Evolutionary conservation across 2,329 filamentous ascomycete species (phyloP).

Genomic region (Xylaria sp.): DNA sequence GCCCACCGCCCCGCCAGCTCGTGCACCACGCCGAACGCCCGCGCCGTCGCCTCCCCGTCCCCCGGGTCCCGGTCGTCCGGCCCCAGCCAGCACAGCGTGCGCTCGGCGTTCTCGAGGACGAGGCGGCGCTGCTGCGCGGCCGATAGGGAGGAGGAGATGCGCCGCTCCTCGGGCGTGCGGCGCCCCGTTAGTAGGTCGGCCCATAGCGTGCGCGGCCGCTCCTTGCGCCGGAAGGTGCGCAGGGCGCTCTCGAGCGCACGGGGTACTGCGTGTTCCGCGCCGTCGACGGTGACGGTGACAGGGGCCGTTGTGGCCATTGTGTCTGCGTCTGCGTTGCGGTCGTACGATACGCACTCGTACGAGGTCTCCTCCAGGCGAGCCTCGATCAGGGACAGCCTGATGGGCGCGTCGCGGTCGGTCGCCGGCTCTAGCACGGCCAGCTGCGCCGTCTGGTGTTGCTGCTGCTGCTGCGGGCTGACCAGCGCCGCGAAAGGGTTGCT

Average conservation of each 20-base stretch:
- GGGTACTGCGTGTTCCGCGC: conserved; percentile 17
- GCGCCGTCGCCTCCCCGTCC: conserved; percentile 11
- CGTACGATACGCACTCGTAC: conserved; percentile 32
- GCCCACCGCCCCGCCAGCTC: conserved; percentile 22
- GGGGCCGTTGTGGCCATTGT: neutral
- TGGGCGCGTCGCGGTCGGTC: conserved; percentile 15
- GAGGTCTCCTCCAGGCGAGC: conserved; percentile 19
- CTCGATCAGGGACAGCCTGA: conserved; percentile 23
- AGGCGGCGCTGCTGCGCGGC: conserved; percentile 15
- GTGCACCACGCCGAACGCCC: conserved; percentile 22
- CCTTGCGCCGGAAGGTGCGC: conserved; percentile 27
- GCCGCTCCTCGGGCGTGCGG: conserved; percentile 25
- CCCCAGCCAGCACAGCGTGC: conserved; percentile 32
- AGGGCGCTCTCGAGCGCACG: conserved; percentile 23
- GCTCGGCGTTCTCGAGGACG: conserved; percentile 24
- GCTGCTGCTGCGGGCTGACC: conserved; percentile 1
- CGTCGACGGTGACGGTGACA: conserved; percentile 18
- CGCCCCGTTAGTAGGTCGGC: conserved; percentile 26
- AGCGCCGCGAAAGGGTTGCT: conserved; percentile 19
- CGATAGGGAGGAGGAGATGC: too few species aligned
- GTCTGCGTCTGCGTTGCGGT: conserved; percentile 11
- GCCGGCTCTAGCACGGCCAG: conserved; percentile 24
- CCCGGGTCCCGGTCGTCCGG: conserved; percentile 17
- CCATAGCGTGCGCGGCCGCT: conserved; percentile 26
- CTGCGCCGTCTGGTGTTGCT: conserved; percentile 1